phyloP scores from a whole-genome alignment of 805 yeast species.

The Ogataea dorogensis region DNA sequence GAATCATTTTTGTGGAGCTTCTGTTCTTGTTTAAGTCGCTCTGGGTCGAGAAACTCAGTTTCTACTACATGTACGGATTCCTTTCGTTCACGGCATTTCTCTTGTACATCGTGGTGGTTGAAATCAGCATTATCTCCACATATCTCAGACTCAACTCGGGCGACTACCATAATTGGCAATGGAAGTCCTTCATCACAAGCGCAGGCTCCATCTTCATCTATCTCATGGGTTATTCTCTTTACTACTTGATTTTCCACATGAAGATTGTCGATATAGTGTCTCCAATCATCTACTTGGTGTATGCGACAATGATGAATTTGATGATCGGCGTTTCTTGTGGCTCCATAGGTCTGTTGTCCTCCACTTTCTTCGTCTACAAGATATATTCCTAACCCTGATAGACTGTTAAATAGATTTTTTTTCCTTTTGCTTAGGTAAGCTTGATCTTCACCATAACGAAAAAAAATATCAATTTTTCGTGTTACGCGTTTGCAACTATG shows the following conservation, averaged over 20 bases:
- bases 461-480: slow-evolving; percentile 5
- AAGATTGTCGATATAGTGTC: slow-evolving; percentile 67
- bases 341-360: slow-evolving; percentile 66
- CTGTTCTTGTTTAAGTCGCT: slow-evolving; percentile 69
- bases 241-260: slow-evolving; percentile 58
- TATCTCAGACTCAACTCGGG: slow-evolving; percentile 53
- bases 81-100: slow-evolving; percentile 59
- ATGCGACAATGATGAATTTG: slow-evolving; percentile 62
- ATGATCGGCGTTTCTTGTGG: slow-evolving; percentile 73
- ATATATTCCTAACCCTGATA: slow-evolving; percentile 42
- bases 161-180: slow-evolving; percentile 73
- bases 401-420: slow-evolving; percentile 2
- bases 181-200: slow-evolving; percentile 75
- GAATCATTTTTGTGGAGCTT: slow-evolving; percentile 77
- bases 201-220: slow-evolving; percentile 69
- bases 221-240: slow-evolving; percentile 63
- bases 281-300: slow-evolving; percentile 64
- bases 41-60: slow-evolving; percentile 78
- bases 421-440: slow-evolving; percentile 6
- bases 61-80: slow-evolving; percentile 79
- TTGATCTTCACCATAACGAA: background rate
- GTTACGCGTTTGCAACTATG: slow-evolving; percentile 10
- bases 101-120: slow-evolving; percentile 61
- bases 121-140: slow-evolving; percentile 67
- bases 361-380: slow-evolving; percentile 60